Evolutionary conservation across 108 stramenopile species (phyloP), one percentile per base, ranked within the genome.

Genomic region (Ochromonas danica): DNA sequence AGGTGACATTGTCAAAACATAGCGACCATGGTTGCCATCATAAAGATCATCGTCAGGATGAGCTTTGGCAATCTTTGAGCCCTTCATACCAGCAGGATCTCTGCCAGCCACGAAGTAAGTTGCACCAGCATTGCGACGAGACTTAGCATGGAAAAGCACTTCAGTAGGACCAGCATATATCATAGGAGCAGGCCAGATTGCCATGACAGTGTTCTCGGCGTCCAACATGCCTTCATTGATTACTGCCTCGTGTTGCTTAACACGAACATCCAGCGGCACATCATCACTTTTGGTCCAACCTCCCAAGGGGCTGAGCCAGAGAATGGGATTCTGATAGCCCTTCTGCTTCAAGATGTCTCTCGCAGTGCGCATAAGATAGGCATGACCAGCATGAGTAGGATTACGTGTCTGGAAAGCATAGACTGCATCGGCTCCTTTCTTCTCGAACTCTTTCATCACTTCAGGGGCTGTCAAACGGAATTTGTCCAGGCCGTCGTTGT

Each of bases 151-250:
- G 86, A 98, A 98, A 83, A 94, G 88, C 2, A 98, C 97, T 85
- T 98, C 97, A 36, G 97, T 98, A 31, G 97, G 97, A 33, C 97
- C 97, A n/a, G 94, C 97, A 83, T 98, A 98, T 57, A 98, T 93
- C 95, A 98, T 98, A 40, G 97, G 97, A 70, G 94, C 84, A 42
- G 97, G 97, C 97, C 97, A 98, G 86, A 98, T 98, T 40, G 95
- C 97, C 97, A 98, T 98, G 84, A 98, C 97, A 2, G 97, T 98
- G 22, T 89, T 92, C 1, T 82, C 92, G 33, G 95, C 94, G 87
- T 98, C 94, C 40, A 98, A 90, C 87, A 86, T 86, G 2, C 85
- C 95, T 61, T 93, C 94, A 38, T 88, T 84, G 57, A 98, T 81
- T 63, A 98, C 95, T 3, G 79, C 79, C 90, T 95, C 95, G 83